Conservation (phyloP, 805 yeast species). For the Ascoidea rubescens region DNA sequence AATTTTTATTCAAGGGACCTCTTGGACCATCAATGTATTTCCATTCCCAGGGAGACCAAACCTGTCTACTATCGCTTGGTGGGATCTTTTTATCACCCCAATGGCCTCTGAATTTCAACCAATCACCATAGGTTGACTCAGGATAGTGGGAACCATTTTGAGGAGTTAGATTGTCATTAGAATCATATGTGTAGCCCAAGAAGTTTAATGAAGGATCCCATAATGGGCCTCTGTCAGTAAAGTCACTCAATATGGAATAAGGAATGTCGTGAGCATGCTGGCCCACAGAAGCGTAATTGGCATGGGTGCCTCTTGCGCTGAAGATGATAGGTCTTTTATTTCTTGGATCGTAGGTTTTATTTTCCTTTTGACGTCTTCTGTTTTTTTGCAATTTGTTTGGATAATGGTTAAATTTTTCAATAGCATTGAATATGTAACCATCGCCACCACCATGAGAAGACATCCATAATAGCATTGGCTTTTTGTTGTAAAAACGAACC, state of each 20-base stretch:
- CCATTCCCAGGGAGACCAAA: constrained; percentile 82
- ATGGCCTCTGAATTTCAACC: constrained; percentile 71
- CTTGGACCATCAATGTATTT: constrained; percentile 84
- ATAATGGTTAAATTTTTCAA: constrained; percentile 45
- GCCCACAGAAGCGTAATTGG: constrained; percentile 91
- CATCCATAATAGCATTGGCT: constrained; percentile 85
- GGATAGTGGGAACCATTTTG: constrained; percentile 34
- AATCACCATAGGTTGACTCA: constrained; percentile 43
- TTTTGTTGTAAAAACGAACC: constrained; percentile 69
- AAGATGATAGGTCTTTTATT: constrained; percentile 59
- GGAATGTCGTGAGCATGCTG: constrained; percentile 95
- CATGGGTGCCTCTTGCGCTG: constrained; percentile 93
- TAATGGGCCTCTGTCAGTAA: constrained; percentile 86
- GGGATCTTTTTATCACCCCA: constrained; percentile 82
- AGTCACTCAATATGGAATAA: constrained; percentile 78
- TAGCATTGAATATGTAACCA: constrained; percentile 64
- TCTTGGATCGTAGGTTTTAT: constrained; percentile 11
- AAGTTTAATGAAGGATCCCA: constrained; percentile 89
- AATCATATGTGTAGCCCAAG: constrained; percentile 65
- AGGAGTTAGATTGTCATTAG: constrained; percentile 13
- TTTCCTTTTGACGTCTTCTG: background rate
- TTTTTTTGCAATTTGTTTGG: constrained; percentile 6
- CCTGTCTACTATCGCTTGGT: constrained; percentile 64
- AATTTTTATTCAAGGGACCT: constrained; percentile 76
- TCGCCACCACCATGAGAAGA: constrained; percentile 97